A percentile compares a stretch with the other conserved stretches of the same genome.
phyloP scores from a whole-genome alignment of 129 eudicot species.

The Oenanthe sinensis region DNA sequence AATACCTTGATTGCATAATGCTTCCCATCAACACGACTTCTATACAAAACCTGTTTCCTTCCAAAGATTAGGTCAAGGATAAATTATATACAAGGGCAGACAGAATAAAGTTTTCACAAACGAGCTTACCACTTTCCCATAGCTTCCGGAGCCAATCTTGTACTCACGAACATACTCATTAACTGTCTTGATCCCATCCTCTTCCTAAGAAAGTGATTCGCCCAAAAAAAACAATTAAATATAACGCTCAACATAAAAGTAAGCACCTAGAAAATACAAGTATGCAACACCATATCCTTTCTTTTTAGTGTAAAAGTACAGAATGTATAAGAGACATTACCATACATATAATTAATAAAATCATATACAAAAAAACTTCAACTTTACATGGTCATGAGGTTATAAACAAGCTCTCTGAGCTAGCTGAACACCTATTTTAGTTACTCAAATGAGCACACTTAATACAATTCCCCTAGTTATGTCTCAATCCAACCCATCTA shows the following conservation, averaged over 20 bases:
- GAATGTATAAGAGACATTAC: not conserved
- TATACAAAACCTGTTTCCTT: slow-evolving; percentile 72
- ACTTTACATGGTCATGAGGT: not conserved
- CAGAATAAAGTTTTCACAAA: slow-evolving; percentile 6
- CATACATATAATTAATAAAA: not conserved
- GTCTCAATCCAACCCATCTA: not conserved
- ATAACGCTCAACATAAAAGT: not conserved
- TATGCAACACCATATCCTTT: not conserved
- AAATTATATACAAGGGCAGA: not conserved
- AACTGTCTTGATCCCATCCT: slow-evolving; percentile 73
- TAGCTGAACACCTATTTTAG: not conserved
- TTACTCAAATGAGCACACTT: not conserved
- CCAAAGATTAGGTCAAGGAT: not conserved
- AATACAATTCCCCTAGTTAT: not conserved
- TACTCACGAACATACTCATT: slow-evolving; percentile 69
- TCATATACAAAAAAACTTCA: not conserved
- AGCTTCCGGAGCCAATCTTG: slow-evolving; percentile 93
- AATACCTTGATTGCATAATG: slow-evolving; percentile 94
- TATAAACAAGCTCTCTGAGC: not conserved
- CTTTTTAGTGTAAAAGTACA: not conserved
- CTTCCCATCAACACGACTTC: slow-evolving; percentile 67
- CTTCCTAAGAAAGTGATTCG: slow-evolving; percentile 45
- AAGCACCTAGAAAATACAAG: not conserved
- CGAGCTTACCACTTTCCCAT: slow-evolving; percentile 87
- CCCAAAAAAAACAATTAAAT: not conserved